Evolutionary conservation across 2,329 filamentous ascomycete genomes (phyloP).

Genomic region (Penicillium sp.): DNA sequence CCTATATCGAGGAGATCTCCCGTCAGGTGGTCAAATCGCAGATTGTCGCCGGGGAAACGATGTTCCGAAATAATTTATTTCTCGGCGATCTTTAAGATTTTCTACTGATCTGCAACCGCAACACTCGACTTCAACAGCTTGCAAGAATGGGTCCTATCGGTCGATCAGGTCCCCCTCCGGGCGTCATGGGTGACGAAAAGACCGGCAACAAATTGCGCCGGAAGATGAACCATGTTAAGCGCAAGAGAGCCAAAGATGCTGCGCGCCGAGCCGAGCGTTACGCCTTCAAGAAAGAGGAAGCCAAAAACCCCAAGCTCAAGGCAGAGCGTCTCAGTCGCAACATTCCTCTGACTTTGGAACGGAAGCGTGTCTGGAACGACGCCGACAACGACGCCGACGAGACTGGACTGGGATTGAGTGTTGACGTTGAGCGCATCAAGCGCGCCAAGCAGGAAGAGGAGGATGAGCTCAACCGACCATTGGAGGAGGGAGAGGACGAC

Average conservation of each 20-base stretch:
- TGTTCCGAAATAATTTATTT: conserved; percentile 35
- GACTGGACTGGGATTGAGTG: conserved; percentile 46
- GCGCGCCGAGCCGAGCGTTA: conserved; percentile 75
- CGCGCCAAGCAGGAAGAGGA: conserved; percentile 49
- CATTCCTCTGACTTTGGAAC: conserved; percentile 77
- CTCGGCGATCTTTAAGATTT: conserved; percentile 18
- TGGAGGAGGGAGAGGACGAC: conserved; percentile 49
- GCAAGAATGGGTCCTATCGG: conserved; percentile 52
- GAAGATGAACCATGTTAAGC: conserved; percentile 73
- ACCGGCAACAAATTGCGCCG: conserved; percentile 77
- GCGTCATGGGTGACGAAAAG: conserved; percentile 53
- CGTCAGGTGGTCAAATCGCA: conserved; percentile 9
- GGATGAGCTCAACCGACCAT: conserved; percentile 38
- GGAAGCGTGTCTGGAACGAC: conserved; percentile 88
- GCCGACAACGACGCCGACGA: conserved; percentile 56
- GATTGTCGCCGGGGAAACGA: conserved; percentile 24
- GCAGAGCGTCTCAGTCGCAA: conserved; percentile 74
- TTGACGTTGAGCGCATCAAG: conserved; percentile 53
- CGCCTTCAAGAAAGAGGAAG: conserved; percentile 79
- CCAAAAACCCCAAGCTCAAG: conserved; percentile 74
- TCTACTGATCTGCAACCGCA: conserved; percentile 5
- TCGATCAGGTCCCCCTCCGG: conserved; percentile 45
- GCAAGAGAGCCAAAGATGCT: conserved; percentile 75
- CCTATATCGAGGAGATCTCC: conserved; percentile 11
- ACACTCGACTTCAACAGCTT: neutral